Percentiles rank a stretch among this genome's conserved stretches.
phyloP scores from a whole-genome alignment of 176 grass and related monocot species.

The Thinopyrum elongatum region DNA sequence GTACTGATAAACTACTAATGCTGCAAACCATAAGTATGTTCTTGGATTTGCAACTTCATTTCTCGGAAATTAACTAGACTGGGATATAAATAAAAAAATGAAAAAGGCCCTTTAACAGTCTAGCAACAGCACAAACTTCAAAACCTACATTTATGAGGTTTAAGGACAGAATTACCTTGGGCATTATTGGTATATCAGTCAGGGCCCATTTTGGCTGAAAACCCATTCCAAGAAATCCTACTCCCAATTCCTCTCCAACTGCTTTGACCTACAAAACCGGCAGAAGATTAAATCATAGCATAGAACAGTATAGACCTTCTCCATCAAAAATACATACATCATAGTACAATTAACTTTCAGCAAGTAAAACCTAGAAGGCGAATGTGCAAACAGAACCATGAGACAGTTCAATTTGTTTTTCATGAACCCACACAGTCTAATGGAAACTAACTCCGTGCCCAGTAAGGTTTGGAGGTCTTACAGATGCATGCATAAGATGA shows the following conservation, averaged over 20 bases:
- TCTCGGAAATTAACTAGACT: neutral
- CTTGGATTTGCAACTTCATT: neutral
- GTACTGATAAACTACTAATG: neutral
- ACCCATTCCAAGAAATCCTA: slow-evolving; percentile 95
- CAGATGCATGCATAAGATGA: neutral
- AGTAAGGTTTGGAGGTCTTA: neutral
- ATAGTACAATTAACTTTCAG: neutral
- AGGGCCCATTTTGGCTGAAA: slow-evolving; percentile 92
- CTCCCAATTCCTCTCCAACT: slow-evolving; percentile 90
- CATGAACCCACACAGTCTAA: neutral
- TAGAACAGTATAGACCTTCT: neutral
- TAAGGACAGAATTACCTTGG: slow-evolving; percentile 60
- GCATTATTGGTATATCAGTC: slow-evolving; percentile 89
- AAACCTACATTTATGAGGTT: slow-evolving; percentile 5
- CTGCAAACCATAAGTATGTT: neutral
- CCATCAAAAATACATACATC: neutral
- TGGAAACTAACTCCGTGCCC: neutral
- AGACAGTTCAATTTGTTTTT: neutral
- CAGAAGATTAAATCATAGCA: neutral
- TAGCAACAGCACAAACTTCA: neutral
- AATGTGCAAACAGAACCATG: neutral
- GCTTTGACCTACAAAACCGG: slow-evolving; percentile 78
- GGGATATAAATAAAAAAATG: neutral
- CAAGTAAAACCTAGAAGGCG: neutral
- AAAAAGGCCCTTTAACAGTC: neutral